Base-by-base conservation (phyloP, 2,329 filamentous ascomycete genomes). In the Sporothrix humicola region DNA sequence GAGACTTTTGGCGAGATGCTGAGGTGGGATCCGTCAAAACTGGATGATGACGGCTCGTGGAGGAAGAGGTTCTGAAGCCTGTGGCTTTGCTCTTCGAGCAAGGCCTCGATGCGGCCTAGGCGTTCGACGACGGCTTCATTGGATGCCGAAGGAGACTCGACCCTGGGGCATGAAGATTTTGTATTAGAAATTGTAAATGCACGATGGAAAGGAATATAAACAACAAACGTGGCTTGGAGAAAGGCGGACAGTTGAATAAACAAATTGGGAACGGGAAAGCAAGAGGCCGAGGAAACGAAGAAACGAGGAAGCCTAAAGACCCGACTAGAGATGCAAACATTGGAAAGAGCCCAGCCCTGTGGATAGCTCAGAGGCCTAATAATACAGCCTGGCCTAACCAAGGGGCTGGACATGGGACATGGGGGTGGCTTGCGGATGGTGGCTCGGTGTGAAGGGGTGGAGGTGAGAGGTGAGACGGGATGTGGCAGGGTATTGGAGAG, bases 71-170 rank as follows among this genome's bases (percentile, higher is more conserved):
- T 17, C 15, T 65, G 58, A 31, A 71, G 23, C 20, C 61, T 20
- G 3, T 63, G 56, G 48, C 48, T 15, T 26, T 72, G 78, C 20
- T 79, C 77, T 59, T 79, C 76, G 59, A 80, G 74, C 12, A 80
- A 75, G 1, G 79, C 77, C 74, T 83, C 82, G 77, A 83, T 83
- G 58, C 81, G 78, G 58, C 78, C 79, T 42, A 83, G 79, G 71
- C 82, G 79, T 72, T 83, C 82, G 61, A 79, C 79, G 31, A 83
- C 78, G 20, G 79, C 79, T 69, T 79, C 79, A 42, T 46, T 65
- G 5, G 81, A 79, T 56, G 61, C 48, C 0, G 72, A 54, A 0
- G 74, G 66, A 2, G 56, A 59, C 1, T 75, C 74, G 59, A 76
- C 68, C 2, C 72, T 76, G 68, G 48, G 13, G 37, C 12, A 54